Conservation (phyloP, 2,329 filamentous ascomycete genomes). For the Paecilomyces sp. region DNA sequence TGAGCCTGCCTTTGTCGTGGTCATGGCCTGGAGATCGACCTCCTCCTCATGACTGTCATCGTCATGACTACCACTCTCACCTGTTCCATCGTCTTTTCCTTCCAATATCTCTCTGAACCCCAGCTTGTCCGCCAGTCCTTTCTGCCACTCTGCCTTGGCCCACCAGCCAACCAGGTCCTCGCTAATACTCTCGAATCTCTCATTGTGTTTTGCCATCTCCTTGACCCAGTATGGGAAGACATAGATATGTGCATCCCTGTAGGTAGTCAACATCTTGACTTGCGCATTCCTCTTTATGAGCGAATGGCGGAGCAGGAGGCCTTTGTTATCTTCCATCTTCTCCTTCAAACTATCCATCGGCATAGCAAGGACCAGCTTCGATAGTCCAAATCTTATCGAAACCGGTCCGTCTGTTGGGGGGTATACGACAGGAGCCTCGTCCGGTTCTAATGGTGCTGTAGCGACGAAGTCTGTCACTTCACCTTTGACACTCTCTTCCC, state of each 20-base stretch:
- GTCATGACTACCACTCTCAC: slow-evolving; percentile 28
- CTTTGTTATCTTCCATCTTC: slow-evolving; percentile 65
- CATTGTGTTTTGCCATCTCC: slow-evolving; percentile 72
- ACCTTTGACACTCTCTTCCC: slow-evolving; percentile 68
- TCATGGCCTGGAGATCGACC: slow-evolving; percentile 47
- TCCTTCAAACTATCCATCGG: slow-evolving; percentile 87
- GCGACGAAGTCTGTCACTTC: slow-evolving; percentile 92
- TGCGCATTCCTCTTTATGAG: slow-evolving; percentile 68
- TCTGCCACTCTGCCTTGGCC: slow-evolving; percentile 91
- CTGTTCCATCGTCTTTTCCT: slow-evolving; percentile 33
- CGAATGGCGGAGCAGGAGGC: slow-evolving; percentile 62
- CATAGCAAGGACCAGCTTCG: slow-evolving; percentile 76
- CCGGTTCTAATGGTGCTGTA: slow-evolving; percentile 58
- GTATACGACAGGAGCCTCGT: slow-evolving; percentile 44
- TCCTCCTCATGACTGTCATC: slow-evolving; percentile 45
- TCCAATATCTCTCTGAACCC: slow-evolving; percentile 61
- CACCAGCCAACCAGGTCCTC: slow-evolving; percentile 93
- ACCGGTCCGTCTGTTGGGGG: slow-evolving; percentile 46
- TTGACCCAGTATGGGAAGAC: slow-evolving; percentile 89
- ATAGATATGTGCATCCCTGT: slow-evolving; percentile 90
- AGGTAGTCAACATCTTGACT: slow-evolving; percentile 72
- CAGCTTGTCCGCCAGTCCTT: slow-evolving; percentile 70
- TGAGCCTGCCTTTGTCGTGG: slow-evolving; percentile 41
- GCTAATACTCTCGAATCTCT: slow-evolving; percentile 76
- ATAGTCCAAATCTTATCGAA: slow-evolving; percentile 61